A percentile compares a stretch with the other conserved stretches of the same genome.
These are phyloP conservation scores for Rhizophagus prolifer DNA, from an alignment of 192 early-diverging fungal species.

Conservation along the genomic window DNA sequence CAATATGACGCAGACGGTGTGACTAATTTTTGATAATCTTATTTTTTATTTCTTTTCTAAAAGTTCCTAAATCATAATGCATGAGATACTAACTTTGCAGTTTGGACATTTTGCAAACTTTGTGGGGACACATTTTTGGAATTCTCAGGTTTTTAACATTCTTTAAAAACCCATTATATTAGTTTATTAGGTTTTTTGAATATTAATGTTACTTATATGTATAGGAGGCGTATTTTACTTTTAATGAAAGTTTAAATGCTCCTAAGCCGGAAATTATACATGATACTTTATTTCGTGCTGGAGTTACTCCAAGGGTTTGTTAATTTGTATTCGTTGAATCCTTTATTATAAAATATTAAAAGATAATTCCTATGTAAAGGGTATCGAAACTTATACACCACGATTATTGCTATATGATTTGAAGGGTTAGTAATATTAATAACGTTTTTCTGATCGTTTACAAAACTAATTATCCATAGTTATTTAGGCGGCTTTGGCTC, in stretches of 20 bases:
- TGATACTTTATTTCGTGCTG: conserved; percentile 59
- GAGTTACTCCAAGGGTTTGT: conserved; percentile 43
- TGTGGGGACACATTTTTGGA: conserved; percentile 93
- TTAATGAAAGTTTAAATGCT: conserved; percentile 36
- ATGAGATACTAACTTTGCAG: conserved; percentile 73
- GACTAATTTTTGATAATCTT: too few relatives aligned
- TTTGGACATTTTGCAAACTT: conserved; percentile 85
- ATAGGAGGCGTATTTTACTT: conserved; percentile 53
- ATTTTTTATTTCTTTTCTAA: neutral
- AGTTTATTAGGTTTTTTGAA: neutral
- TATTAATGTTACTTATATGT: neutral
- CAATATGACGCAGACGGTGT: too few relatives aligned
- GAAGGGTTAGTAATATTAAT: conserved; percentile 51
- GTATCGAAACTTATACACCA: conserved; percentile 70
- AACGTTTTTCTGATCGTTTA: neutral
- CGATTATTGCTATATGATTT: conserved; percentile 79
- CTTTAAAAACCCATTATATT: neutral
- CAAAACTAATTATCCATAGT: neutral
- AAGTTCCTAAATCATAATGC: neutral
- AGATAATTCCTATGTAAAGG: conserved; percentile 36
- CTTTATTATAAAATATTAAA: neutral
- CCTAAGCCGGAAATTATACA: conserved; percentile 48
- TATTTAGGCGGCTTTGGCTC: conserved; percentile 45
- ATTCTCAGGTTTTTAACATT: conserved; percentile 62
- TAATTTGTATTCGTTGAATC: neutral